phyloP scores from a whole-genome alignment of 163 green algal species.

The Chlamydomonas reinhardtii region DNA sequence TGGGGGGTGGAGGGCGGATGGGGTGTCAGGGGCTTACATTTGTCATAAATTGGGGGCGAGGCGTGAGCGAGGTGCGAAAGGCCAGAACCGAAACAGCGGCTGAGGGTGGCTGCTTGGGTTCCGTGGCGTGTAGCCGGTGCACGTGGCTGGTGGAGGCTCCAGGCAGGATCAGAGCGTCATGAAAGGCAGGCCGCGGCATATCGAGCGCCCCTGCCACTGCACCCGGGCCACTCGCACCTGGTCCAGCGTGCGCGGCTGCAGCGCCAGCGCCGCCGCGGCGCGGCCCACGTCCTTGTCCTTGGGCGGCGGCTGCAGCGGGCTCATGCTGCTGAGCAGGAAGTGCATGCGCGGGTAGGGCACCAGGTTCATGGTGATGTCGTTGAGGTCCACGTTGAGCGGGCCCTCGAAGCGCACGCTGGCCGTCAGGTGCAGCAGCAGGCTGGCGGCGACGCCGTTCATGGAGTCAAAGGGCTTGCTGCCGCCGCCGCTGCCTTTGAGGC shows the following conservation, averaged over 20 bases:
- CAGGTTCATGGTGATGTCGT: constrained; percentile 91
- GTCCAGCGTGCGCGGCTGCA: constrained; percentile 62
- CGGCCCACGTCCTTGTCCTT: constrained; percentile 59
- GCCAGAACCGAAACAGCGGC: too few relatives aligned
- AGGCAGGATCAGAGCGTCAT: too few relatives aligned
- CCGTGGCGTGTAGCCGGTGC: too few relatives aligned
- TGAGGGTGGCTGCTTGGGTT: too few relatives aligned
- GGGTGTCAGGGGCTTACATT: too few relatives aligned
- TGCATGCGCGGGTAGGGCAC: constrained; percentile 84
- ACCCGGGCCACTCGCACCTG: constrained; percentile 17
- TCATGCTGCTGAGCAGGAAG: constrained; percentile 83
- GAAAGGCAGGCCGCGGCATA: too few relatives aligned
- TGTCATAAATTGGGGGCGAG: too few relatives aligned
- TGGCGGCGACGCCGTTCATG: constrained; percentile 89
- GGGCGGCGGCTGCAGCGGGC: constrained; percentile 62
- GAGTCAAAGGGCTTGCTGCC: constrained; percentile 72
- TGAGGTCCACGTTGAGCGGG: constrained; percentile 86
- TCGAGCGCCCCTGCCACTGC: too few relatives aligned
- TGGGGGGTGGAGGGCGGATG: constrained; percentile 38
- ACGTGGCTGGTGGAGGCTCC: too few relatives aligned
- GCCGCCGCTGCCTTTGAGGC: neutral
- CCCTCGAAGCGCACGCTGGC: constrained; percentile 81
- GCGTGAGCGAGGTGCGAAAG: too few relatives aligned
- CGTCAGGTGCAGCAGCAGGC: constrained; percentile 85
- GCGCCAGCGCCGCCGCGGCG: constrained; percentile 10